These are phyloP conservation scores for Penicillium diatomitis DNA, from an alignment of 495 filamentous ascomycete genomes.

Conservation along the genomic window DNA sequence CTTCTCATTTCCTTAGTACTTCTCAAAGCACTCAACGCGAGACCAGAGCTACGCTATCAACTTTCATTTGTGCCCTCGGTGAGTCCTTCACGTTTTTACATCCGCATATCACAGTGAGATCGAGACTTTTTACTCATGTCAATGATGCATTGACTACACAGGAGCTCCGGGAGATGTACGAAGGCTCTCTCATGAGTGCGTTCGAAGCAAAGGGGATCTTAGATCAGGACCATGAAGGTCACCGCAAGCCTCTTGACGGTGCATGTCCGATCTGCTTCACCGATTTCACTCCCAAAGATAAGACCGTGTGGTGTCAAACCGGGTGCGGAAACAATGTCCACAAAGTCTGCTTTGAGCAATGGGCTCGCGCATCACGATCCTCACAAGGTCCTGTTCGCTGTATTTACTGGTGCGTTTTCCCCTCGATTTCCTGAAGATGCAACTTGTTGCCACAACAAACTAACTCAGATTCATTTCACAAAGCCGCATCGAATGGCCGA, in stretches of 20 bases:
- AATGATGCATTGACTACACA: constrained; percentile 3
- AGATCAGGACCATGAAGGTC: constrained; percentile 26
- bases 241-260: constrained; percentile 56
- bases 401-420: constrained; percentile 46
- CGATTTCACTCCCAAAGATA: constrained; percentile 47
- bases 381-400: constrained; percentile 47
- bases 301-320: constrained; percentile 60
- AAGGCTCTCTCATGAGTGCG: constrained; percentile 24
- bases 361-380: constrained; percentile 48
- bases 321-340: constrained; percentile 77
- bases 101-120: not conserved
- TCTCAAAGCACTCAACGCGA: constrained; percentile 55
- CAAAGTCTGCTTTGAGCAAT: constrained; percentile 60
- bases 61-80: constrained; percentile 55
- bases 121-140: too few relatives aligned
- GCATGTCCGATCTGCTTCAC: constrained; percentile 77
- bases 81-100: constrained; percentile 4
- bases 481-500: constrained; percentile 54
- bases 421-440: not conserved
- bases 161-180: constrained; percentile 49
- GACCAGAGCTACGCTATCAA: constrained; percentile 58
- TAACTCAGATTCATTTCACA: not conserved
- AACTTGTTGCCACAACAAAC: not conserved
- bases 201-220: constrained; percentile 5
- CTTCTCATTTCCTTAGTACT: constrained; percentile 37